Base-by-base conservation (phyloP, 2,329 filamentous ascomycete genomes). In the Fusarium pilosicola region DNA sequence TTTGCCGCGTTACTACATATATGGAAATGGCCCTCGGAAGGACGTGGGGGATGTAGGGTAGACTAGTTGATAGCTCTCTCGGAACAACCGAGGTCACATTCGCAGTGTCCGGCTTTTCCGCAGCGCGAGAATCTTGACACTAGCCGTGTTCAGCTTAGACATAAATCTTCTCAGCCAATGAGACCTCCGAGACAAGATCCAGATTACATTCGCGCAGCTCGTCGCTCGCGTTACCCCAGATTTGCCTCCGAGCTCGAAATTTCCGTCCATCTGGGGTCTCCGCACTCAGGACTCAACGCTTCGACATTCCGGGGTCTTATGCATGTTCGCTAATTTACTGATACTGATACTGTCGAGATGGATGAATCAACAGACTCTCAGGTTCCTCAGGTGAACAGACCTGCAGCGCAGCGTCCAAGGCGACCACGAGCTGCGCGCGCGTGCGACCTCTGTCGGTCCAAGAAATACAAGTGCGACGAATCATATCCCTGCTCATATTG, bases 71-170 rank as follows among this genome's bases (percentile, higher is more conserved):
- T 4, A 28, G 15, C 2, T 13, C 5, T 1, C 7, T 49, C 56
- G 56, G 56, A 49, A 58, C 8, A 49, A 10, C 56, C 56, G 56
- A 38, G 32, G 32, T 36, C 13, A 13, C 20, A 58, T 38, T 46
- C 24, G 7, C 15, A 6, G 3, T 13, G 32, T 4, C 56, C 56
- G 56, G 56, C 30, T 38, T 58, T 58, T 58, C 56, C 56, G 56
- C 18, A 36, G 26, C 20, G 2, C 1, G 2, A 10, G 17, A 3
- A 5, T 8, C 12, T 8, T 0, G 0, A 34, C 0, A 28, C 52
- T 56, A 56, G 15, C 36, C 52, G 14, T 11, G 9, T 30, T 30
- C 8, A 14, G 36, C 4, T 10, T 24, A 20, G 26, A 14, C 2
- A 13, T 0, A 12, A 28, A 2, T 10, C 5, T 46, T 13, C 0